Evolutionary conservation across 352 stramenopile genomes (phyloP), one percentile per base, ranked within the genome.

Genomic region (Sclerospora graminicola): DNA sequence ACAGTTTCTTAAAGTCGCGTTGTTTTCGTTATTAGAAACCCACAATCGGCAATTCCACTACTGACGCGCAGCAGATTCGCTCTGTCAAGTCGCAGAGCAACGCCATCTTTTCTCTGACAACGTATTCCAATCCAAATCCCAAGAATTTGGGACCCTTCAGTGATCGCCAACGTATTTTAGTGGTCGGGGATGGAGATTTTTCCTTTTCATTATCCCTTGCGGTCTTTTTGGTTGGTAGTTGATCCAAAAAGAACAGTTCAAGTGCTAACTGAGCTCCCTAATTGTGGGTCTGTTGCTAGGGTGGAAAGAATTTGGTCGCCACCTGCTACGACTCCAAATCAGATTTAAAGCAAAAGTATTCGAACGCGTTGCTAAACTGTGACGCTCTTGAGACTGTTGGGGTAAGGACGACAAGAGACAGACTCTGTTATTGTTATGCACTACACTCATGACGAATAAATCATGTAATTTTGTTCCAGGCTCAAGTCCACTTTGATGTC

Each of bases 101-200:
- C 44, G 67, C 66, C 33, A 57, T 89, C 44, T 75, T 89, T 36
- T 70, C 69, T 5, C 50, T 89, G 21, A 68, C 79, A 14, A 74
- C 65, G 32, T 69, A 69, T 2, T 86, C 76, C 19, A 91, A 91
- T 42, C 79, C 82, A 1, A 94, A 94, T 57, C 82, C 82, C 20
- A 88, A 87, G 57, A 73, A 59, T 29, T 54, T 89, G 28, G 82
- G 82, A 2, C 70, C 72, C 1, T 89, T 89, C 45, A 76, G 67
- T 27, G 76, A 88, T 55, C 63, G 66, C 8, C 73, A 89, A 29
- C 69, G 63, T 32, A 85, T 89, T 31, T 65, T 94, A 23, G 60
- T 91, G 9, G 72, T 94, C 11, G 82, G 82, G n/a, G 82, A 94
- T 20, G 82, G 82, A 18, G 77, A 90, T 49, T 82, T 94, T 18